phyloP scores from a whole-genome alignment of 306 rosid genomes.

The Quercus rubra region DNA sequence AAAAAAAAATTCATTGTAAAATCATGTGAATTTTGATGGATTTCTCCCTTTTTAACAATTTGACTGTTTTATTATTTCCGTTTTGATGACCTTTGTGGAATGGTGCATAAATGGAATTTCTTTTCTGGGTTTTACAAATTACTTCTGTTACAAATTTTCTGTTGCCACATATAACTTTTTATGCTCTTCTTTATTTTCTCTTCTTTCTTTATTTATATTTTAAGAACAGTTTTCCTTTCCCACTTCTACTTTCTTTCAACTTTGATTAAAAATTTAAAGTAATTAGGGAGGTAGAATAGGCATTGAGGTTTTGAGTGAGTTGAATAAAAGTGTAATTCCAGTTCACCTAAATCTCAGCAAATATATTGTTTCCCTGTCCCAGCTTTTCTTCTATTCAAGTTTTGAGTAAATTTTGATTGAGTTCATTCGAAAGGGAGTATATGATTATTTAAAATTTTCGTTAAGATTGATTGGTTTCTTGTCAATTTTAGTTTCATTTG shows the following conservation, averaged over 20 bases:
- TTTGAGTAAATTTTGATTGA: not conserved
- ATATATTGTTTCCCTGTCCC: not conserved
- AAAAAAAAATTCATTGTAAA: not conserved
- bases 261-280: not conserved
- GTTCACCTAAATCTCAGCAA: not conserved
- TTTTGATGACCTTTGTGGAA: not conserved
- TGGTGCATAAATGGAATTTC: not conserved
- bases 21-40: not conserved
- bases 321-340: not conserved
- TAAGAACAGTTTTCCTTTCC: not conserved
- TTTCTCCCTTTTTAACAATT: not conserved
- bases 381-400: not conserved
- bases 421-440: not conserved
- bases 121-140: constrained; percentile 9
- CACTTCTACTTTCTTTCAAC: not conserved
- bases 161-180: not conserved
- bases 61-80: not conserved
- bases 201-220: not conserved
- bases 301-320: not conserved
- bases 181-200: not conserved
- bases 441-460: not conserved
- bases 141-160: not conserved
- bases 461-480: constrained; percentile 3
- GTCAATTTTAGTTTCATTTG: not conserved
- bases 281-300: not conserved